A percentile compares a stretch with the other conserved stretches of the same genome.
These are phyloP conservation scores for Heimioporus sp. DNA, from an alignment of 768 basidiomycete genomes.

Conservation along the genomic window DNA sequence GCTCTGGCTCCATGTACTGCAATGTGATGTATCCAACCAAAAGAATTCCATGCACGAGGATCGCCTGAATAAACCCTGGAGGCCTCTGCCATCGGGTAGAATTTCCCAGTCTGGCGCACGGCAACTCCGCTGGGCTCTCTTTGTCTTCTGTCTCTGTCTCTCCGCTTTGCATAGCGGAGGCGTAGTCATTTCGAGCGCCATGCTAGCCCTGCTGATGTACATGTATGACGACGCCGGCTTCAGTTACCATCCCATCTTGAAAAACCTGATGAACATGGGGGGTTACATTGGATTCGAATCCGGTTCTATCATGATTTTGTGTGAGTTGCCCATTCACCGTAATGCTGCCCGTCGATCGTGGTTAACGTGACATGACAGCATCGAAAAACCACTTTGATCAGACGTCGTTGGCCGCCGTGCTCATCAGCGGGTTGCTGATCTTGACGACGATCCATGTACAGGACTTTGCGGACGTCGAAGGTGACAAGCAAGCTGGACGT, in stretches of 20 bases:
- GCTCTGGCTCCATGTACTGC: slow-evolving; percentile 44
- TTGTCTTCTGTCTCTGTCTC: slow-evolving; percentile 30
- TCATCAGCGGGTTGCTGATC: slow-evolving; percentile 8
- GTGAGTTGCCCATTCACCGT: not conserved
- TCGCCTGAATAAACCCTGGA: slow-evolving; percentile 37
- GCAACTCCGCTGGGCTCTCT: slow-evolving; percentile 35
- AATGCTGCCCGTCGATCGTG: too few species aligned
- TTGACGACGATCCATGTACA: slow-evolving; percentile 32
- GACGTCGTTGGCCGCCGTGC: slow-evolving; percentile 11
- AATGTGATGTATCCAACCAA: slow-evolving; percentile 41
- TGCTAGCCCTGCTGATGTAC: slow-evolving; percentile 14
- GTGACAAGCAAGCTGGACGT: slow-evolving; percentile 36
- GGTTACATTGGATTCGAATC: not conserved
- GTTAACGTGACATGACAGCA: not conserved
- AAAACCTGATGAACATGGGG: not conserved
- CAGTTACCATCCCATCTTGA: slow-evolving; percentile 8
- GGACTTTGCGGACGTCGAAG: slow-evolving; percentile 38
- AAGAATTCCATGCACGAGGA: slow-evolving; percentile 38
- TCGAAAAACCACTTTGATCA: slow-evolving; percentile 2
- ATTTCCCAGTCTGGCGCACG: slow-evolving; percentile 33
- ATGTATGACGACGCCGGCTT: slow-evolving; percentile 36
- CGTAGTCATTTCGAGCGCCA: slow-evolving; percentile 30
- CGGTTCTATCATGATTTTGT: not conserved
- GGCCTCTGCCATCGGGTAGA: slow-evolving; percentile 42
- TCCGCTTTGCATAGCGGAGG: slow-evolving; percentile 30